Evolutionary conservation across 129 eudicot species (phyloP).

Genomic region (Pulicaria dysenterica): DNA sequence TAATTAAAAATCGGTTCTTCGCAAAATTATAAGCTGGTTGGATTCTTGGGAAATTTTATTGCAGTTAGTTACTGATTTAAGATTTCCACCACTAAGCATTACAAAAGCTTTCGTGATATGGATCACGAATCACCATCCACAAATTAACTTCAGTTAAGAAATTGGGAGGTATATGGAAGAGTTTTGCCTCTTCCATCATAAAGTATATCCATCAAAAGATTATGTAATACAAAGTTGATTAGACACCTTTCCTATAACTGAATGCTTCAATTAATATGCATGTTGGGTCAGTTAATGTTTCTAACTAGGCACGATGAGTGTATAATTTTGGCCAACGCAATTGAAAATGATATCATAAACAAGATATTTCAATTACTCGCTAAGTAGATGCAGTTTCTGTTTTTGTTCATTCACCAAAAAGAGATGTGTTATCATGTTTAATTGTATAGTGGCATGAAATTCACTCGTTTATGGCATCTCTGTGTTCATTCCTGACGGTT

Average conservation of each 20-base stretch:
- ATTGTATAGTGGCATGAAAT: constrained; percentile 11
- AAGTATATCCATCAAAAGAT: constrained; percentile 30
- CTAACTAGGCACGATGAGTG: constrained; percentile 5
- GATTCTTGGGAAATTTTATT: too few relatives aligned
- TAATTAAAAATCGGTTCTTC: too few relatives aligned
- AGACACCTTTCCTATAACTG: not conserved
- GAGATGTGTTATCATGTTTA: not conserved
- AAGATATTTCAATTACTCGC: constrained; percentile 14
- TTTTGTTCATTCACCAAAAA: constrained; percentile 10
- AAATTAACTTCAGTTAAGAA: constrained; percentile 9
- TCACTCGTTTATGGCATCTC: constrained; percentile 10
- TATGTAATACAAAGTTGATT: constrained; percentile 18
- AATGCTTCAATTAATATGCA: constrained; percentile 15
- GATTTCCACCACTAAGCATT: constrained; percentile 4
- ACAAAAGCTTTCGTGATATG: constrained; percentile 10
- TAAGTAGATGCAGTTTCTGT: constrained; percentile 15
- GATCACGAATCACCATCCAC: constrained; percentile 2
- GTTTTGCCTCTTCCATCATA: not conserved
- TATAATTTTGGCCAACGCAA: not conserved
- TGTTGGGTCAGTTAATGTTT: constrained; percentile 1
- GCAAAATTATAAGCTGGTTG: too few relatives aligned
- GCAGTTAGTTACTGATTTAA: not conserved
- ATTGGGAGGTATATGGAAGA: constrained; percentile 8
- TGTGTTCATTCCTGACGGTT: constrained; percentile 16
- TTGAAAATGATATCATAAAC: not conserved